phyloP scores from a whole-genome alignment of 2,329 filamentous ascomycete genomes.

The Penicillium sp. region DNA sequence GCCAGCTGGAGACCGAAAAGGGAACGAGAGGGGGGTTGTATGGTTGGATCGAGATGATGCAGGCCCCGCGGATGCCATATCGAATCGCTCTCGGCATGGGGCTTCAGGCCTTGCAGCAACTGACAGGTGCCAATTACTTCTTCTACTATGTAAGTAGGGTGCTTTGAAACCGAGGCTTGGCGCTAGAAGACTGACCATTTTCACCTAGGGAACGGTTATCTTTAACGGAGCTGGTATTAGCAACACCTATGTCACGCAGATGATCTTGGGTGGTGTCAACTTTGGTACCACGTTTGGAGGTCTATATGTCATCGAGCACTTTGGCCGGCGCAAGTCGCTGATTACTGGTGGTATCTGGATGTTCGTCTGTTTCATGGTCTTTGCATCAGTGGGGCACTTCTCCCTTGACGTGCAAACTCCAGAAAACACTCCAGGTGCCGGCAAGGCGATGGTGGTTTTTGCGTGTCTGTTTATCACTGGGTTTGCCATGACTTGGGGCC shows the following conservation, averaged over 20 bases:
- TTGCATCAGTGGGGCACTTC: slow-evolving; percentile 58
- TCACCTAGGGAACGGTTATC: slow-evolving; percentile 33
- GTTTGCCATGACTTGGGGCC: slow-evolving; percentile 70
- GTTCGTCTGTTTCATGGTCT: slow-evolving; percentile 64
- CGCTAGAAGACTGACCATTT: slow-evolving; percentile 36
- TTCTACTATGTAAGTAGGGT: slow-evolving; percentile 53
- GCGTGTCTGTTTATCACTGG: slow-evolving; percentile 71
- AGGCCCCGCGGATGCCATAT: slow-evolving; percentile 48
- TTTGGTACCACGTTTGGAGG: slow-evolving; percentile 66
- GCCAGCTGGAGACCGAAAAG: slow-evolving; percentile 56
- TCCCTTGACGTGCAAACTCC: slow-evolving; percentile 40
- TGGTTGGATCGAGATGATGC: slow-evolving; percentile 45
- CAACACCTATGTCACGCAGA: slow-evolving; percentile 63
- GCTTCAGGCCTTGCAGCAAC: slow-evolving; percentile 46
- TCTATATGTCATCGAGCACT: slow-evolving; percentile 68
- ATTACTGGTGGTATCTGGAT: slow-evolving; percentile 68
- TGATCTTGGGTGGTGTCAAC: slow-evolving; percentile 69
- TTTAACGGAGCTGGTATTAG: slow-evolving; percentile 66
- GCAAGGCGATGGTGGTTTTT: slow-evolving; percentile 68
- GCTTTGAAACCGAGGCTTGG: background rate
- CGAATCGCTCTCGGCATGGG: slow-evolving; percentile 42
- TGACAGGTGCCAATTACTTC: slow-evolving; percentile 49
- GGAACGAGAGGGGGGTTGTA: slow-evolving; percentile 26
- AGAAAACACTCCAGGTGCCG: slow-evolving; percentile 48
- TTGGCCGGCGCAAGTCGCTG: slow-evolving; percentile 67